Base-by-base conservation (phyloP, 2,329 filamentous ascomycete genomes). In the Phialemonium atrogriseum region DNA sequence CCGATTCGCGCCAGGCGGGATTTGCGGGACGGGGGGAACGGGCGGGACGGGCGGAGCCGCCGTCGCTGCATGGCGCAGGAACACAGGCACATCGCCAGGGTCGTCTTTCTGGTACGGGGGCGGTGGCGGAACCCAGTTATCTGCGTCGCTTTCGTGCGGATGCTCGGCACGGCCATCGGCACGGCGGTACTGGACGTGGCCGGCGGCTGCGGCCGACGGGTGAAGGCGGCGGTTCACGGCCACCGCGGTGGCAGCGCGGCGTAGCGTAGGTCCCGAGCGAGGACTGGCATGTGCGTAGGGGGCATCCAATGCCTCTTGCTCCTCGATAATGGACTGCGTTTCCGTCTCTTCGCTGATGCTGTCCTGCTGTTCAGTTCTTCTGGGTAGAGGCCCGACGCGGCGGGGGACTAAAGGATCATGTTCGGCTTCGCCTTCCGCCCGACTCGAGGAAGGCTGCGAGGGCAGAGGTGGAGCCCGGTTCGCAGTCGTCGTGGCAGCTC, bases 71-170 rank as follows among this genome's bases (percentile, higher is more conserved):
- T 71, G 66, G 18, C 72, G 68, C 40, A 77, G 42, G 39, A 77
- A 77, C 3, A 59, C 65, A 2, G 73, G 72, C 34, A 73, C 40
- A 43, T 74, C 70, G 8, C 62, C 64, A 1, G 72, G 71, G 28
- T 75, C 71, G 1, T 82, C 77, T 33, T 74, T 72, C 24, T 77
- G 74, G 46, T 93, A 93, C 1, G 84, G 84, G 4, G 85, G 85
- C 7, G 85, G 85, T 5, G 85, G 85, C 5, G 84, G 83, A 5
- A 87, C 81, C 85, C 85, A 93, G 45, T 88, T 85, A 47, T 91
- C 85, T 4, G 84, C 84, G 51, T 91, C 84, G 41, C 84, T 89
- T 55, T 91, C 84, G 52, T 91, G 84, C 4, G 84, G 84, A 44
- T 86, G 70, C 46, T 88, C 80, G 24, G 73, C 66, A 24, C 78